These are phyloP conservation scores for Fomitopsis betulina DNA, from an alignment of 1,284 basidiomycete species.

Conservation along the genomic window DNA sequence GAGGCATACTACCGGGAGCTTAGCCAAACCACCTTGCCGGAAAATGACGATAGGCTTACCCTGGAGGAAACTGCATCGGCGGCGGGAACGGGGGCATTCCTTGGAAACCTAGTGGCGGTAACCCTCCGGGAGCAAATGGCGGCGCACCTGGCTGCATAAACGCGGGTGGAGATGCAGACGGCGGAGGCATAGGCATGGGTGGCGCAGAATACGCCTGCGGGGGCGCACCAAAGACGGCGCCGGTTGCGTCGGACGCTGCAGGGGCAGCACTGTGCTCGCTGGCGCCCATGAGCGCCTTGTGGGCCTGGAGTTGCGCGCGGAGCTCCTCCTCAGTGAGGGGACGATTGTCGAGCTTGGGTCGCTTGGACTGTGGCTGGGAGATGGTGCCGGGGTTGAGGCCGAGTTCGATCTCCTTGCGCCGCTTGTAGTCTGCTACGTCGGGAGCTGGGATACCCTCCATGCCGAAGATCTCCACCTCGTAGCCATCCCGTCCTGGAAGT, in stretches of 20 bases:
- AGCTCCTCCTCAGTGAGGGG: constrained; percentile 82
- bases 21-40: not conserved
- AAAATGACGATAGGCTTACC: constrained; percentile 34
- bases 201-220: constrained; percentile 62
- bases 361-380: constrained; percentile 72
- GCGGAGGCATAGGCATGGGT: constrained; percentile 36
- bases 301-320: constrained; percentile 80
- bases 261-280: constrained; percentile 33
- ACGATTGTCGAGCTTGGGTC: constrained; percentile 81
- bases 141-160: constrained; percentile 29
- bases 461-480: constrained; percentile 98
- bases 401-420: constrained; percentile 88
- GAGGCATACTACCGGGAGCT: constrained; percentile 29
- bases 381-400: constrained; percentile 81
- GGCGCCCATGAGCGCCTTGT: constrained; percentile 89
- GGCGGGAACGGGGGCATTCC: constrained; percentile 33
- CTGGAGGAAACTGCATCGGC: constrained; percentile 32
- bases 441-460: constrained; percentile 98
- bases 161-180: constrained; percentile 29
- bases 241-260: constrained; percentile 32
- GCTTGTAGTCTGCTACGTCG: constrained; percentile 93
- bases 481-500: constrained; percentile 92
- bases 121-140: constrained; percentile 34
- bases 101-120: constrained; percentile 38
- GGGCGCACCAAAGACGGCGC: constrained; percentile 64